A percentile compares a stretch with the other conserved stretches of the same genome.
Evolutionary conservation across 768 basidiomycete genomes (phyloP).

Genomic region (Thelephora ganbajun): DNA sequence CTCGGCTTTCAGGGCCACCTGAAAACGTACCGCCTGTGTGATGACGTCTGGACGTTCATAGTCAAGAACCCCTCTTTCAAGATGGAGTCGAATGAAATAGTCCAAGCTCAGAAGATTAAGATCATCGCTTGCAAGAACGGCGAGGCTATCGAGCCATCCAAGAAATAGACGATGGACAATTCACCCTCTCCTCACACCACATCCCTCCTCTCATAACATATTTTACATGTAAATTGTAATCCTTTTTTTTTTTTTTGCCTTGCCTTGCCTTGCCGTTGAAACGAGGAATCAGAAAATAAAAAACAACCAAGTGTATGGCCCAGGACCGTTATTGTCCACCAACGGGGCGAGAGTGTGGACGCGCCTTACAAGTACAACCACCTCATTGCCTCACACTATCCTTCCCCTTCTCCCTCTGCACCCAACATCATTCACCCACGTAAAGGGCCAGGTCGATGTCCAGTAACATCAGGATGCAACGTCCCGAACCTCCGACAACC

Average conservation of each 20-base stretch:
- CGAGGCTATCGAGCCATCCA: conserved; percentile 71
- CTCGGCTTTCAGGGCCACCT: conserved; percentile 50
- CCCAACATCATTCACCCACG: not conserved
- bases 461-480: conserved; percentile 8
- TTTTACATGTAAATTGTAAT: not conserved
- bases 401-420: conserved; percentile 3
- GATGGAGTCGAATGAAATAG: conserved; percentile 82
- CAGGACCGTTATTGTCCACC: no score
- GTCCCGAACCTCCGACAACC: conserved; percentile 48
- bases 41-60: conserved; percentile 98
- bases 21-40: conserved; percentile 83
- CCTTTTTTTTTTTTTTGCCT: not conserved
- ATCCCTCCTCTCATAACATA: not conserved
- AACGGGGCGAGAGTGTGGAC: no score
- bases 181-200: not conserved
- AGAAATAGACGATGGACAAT: conserved; percentile 34
- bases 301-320: no score
- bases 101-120: conserved; percentile 71
- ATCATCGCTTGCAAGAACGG: conserved; percentile 98
- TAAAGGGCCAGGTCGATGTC: not conserved
- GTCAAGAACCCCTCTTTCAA: conserved; percentile 89
- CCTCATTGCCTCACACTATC: not conserved
- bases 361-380: no score
- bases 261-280: no score
- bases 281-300: no score